Evolutionary conservation across 495 filamentous ascomycete species (phyloP).

Genomic region (Trichoderma erinaceum): DNA sequence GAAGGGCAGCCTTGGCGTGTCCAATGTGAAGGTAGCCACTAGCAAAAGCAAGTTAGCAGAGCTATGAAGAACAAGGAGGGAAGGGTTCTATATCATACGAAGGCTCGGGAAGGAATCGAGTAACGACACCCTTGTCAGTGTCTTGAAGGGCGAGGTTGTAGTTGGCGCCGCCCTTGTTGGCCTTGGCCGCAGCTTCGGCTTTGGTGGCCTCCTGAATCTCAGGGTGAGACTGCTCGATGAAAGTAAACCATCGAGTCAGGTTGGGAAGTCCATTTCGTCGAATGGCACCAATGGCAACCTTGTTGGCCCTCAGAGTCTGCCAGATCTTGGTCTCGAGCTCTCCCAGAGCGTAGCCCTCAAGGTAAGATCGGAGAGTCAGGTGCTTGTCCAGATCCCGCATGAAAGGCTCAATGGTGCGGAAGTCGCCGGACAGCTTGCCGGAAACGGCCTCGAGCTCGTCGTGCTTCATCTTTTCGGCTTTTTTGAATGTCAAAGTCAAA

Average conservation of each 20-base stretch:
- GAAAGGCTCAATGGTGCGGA: conserved; percentile 70
- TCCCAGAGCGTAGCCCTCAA: conserved; percentile 75
- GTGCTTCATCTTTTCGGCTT: conserved; percentile 37
- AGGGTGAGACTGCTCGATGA: conserved; percentile 73
- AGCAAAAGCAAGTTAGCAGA: conserved; percentile 8
- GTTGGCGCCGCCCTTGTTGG: conserved; percentile 75
- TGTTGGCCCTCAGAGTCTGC: conserved; percentile 78
- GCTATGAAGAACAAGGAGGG: conserved; percentile 22
- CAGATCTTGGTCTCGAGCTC: conserved; percentile 77
- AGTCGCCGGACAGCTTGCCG: conserved; percentile 56
- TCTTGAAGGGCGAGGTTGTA: conserved; percentile 88
- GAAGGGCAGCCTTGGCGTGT: conserved; percentile 84
- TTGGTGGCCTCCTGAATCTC: conserved; percentile 53
- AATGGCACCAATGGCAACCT: conserved; percentile 72
- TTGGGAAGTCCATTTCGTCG: conserved; percentile 73
- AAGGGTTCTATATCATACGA: conserved; percentile 50
- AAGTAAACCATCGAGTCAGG: conserved; percentile 81
- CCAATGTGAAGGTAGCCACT: conserved; percentile 87
- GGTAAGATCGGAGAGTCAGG: conserved; percentile 76
- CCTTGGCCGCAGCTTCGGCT: conserved; percentile 54
- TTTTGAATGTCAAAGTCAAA: neutral
- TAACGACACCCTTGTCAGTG: conserved; percentile 87
- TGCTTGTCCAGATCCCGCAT: conserved; percentile 78
- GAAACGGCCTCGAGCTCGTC: conserved; percentile 45
- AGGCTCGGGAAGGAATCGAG: conserved; percentile 91